Conservation (phyloP, 192 early-diverging fungal genomes). For the Coemansia interrupta region DNA sequence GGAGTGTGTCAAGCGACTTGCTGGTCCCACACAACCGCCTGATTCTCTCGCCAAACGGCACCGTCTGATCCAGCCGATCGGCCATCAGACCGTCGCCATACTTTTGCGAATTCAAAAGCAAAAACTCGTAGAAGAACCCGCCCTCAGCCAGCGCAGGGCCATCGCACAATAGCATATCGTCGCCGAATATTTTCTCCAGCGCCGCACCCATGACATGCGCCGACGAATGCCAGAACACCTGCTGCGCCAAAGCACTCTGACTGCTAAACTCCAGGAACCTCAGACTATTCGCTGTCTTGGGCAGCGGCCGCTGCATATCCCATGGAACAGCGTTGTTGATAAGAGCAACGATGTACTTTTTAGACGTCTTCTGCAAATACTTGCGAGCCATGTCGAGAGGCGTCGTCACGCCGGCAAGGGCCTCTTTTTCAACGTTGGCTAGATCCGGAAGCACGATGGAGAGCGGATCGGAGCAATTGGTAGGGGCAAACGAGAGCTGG, state of each 20-base stretch:
- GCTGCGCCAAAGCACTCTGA: conserved; percentile 37
- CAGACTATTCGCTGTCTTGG: conserved; percentile 20
- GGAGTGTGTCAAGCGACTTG: conserved; percentile 15
- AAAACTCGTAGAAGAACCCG: conserved; percentile 78
- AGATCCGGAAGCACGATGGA: background rate
- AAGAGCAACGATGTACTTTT: conserved; percentile 49
- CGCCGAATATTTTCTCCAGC: conserved; percentile 66
- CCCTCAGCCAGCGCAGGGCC: conserved; percentile 65
- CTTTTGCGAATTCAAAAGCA: conserved; percentile 49
- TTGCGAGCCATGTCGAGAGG: conserved; percentile 56
- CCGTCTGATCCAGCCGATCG: conserved; percentile 15
- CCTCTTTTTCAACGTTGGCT: background rate
- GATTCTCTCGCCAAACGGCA: conserved; percentile 24
- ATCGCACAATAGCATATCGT: conserved; percentile 63
- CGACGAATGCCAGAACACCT: conserved; percentile 65
- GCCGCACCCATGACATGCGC: conserved; percentile 73
- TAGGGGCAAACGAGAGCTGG: conserved; percentile 2
- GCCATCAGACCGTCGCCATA: background rate
- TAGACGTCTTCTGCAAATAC: conserved; percentile 44
- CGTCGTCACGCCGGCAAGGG: conserved; percentile 18
- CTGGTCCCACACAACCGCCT: conserved; percentile 19
- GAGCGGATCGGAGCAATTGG: background rate
- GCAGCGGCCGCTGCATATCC: conserved; percentile 57
- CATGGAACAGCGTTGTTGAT: conserved; percentile 50
- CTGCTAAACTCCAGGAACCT: conserved; percentile 48